Evolutionary conservation across 164 flowering plant genomes (phyloP).

Genomic region (Cinnamomum micranthum): DNA sequence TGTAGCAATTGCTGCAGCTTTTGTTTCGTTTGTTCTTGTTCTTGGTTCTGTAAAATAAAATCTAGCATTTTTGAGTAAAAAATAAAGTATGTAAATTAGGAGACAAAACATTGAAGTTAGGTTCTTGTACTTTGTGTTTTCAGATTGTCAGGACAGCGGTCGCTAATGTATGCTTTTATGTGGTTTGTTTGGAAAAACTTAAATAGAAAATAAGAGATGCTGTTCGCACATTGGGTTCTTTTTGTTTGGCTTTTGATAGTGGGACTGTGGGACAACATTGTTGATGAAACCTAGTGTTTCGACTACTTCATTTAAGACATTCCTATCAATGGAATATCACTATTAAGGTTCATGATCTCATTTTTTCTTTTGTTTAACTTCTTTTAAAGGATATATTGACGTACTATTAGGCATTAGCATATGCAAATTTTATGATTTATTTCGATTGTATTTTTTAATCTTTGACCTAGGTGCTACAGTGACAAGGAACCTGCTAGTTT

Average conservation of each 20-base stretch:
- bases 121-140: neutral
- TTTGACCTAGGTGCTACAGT: slow-evolving; percentile 28
- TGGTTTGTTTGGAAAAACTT: neutral
- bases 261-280: neutral
- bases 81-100: too few species aligned
- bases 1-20: too few species aligned
- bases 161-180: neutral
- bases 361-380: neutral
- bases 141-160: too few species aligned
- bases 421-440: neutral
- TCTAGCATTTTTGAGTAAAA: too few species aligned
- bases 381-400: neutral
- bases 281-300: neutral
- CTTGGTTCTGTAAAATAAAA: too few species aligned
- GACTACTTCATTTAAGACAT: neutral
- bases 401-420: neutral
- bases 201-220: too few species aligned
- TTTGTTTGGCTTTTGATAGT: neutral
- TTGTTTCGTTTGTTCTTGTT: too few species aligned
- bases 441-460: neutral
- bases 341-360: neutral
- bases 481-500: slow-evolving; percentile 15
- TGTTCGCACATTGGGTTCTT: neutral
- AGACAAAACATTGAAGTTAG: neutral
- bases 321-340: neutral